Base-by-base conservation (phyloP, 1,284 basidiomycete species). In the Rhodotorula sp. region DNA sequence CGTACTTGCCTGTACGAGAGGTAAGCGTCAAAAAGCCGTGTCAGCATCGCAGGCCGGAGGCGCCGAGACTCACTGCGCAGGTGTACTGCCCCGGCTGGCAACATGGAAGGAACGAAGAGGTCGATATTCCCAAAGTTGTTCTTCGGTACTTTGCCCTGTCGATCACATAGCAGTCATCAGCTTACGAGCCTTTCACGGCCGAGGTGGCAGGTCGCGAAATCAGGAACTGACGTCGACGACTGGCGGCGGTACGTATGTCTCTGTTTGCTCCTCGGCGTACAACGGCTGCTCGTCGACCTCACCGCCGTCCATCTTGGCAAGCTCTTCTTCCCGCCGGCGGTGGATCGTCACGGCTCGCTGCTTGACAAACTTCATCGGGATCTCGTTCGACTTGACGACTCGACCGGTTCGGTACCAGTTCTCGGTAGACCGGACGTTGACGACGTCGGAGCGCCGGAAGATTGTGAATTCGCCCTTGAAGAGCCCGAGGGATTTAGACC, bases 81-180 rank as follows among this genome's bases (percentile, higher is more conserved):
- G 82, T 98, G 92, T 1, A 85, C 89, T 6, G 87, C 93, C 22
- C 95, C 95, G 63, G 82, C 82, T 1, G 96, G 96, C 33, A 99
- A 85, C 95, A 99, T 99, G 2, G 90, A 89, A 33, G 93, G 90
- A 8, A 91, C 91, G 80, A 96, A 99, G 42, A 99, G 82, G 82
- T 99, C 95, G 73, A 99, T 91, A 80, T 98, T 98, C 29, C 96
- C 96, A 80, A 96, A 99, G 71, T 89, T 87, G 77, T 99, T 99
- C 81, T 91, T 95, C 7, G 94, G 94, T 51, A 99, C 87, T 79
- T 87, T 87, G 29, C 96, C 95, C 91, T 97, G 77, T 29, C 7
- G 4, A 12, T 5, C 20, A 22, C 2, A n/a, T 2, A 6, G 2
- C 22, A 3, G 54, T 73, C 77, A 64, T 72, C 60, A 71, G 72